Evolutionary conservation across 306 rosid species (phyloP).

Genomic region (Argentina anserina): DNA sequence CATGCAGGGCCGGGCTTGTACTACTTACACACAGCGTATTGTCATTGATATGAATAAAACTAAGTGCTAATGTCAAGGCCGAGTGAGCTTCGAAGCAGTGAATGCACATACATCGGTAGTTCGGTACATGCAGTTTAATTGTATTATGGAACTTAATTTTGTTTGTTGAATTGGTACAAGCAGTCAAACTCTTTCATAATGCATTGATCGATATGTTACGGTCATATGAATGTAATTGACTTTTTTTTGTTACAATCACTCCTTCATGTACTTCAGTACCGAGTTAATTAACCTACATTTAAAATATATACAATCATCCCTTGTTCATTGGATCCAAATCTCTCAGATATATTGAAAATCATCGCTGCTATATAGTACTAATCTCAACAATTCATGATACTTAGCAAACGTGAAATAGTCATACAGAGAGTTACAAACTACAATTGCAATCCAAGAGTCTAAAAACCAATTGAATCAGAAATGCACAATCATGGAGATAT

Average conservation of each 20-base stretch:
- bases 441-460: not conserved
- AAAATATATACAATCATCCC: not conserved
- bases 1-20: not conserved
- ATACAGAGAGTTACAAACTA: no score
- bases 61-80: not conserved
- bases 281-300: not conserved
- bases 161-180: not conserved
- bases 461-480: not conserved
- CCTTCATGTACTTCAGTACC: not conserved
- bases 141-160: not conserved
- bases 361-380: no score
- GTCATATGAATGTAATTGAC: no score
- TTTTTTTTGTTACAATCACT: no score
- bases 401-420: not conserved
- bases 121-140: no score
- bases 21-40: not conserved
- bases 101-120: no score
- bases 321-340: not conserved
- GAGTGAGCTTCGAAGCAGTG: not conserved
- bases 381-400: no score
- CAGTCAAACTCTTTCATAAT: not conserved
- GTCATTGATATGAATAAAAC: not conserved
- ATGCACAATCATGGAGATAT: not conserved
- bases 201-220: no score
- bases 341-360: not conserved